phyloP scores from a whole-genome alignment of 1,139 yeast genomes.

The Cylindricascospora bacillispora region DNA sequence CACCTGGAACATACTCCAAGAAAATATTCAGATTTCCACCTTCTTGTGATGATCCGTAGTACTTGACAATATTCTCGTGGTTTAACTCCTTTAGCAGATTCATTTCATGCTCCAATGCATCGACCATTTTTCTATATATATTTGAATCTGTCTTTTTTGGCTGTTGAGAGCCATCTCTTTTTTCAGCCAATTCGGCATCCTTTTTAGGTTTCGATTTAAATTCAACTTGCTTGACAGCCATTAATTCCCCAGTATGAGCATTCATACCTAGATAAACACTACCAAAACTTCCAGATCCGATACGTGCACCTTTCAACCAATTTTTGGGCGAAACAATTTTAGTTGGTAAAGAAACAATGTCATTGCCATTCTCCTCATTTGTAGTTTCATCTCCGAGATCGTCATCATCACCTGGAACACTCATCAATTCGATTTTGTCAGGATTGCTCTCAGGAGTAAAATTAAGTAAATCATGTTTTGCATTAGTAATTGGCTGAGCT shows the following conservation, averaged over 20 bases:
- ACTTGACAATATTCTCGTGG: constrained; percentile 87
- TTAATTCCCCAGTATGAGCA: constrained; percentile 81
- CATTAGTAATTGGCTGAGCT: constrained; percentile 2
- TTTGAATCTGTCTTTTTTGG: constrained; percentile 13
- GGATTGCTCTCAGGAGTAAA: neutral
- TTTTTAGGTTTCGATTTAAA: constrained; percentile 31
- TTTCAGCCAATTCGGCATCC: constrained; percentile 12
- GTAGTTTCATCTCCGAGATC: constrained; percentile 22
- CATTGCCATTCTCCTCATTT: constrained; percentile 30
- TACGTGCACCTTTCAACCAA: constrained; percentile 87
- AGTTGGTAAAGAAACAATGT: constrained; percentile 24
- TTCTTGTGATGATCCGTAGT: constrained; percentile 73
- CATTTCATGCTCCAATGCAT: constrained; percentile 81
- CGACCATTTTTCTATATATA: constrained; percentile 52
- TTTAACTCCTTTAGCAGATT: constrained; percentile 61
- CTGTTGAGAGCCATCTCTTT: constrained; percentile 5
- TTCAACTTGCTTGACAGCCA: constrained; percentile 94
- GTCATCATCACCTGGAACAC: constrained; percentile 7
- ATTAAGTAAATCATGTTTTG: neutral
- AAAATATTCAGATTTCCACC: constrained; percentile 65
- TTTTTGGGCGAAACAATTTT: constrained; percentile 39
- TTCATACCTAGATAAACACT: constrained; percentile 88
- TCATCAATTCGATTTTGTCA: constrained; percentile 3
- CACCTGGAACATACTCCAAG: constrained; percentile 93
- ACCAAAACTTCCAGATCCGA: constrained; percentile 94